Evolutionary conservation across 805 yeast species (phyloP), one percentile per base, ranked within the genome.

Genomic region (Candida vartiovaarae): DNA sequence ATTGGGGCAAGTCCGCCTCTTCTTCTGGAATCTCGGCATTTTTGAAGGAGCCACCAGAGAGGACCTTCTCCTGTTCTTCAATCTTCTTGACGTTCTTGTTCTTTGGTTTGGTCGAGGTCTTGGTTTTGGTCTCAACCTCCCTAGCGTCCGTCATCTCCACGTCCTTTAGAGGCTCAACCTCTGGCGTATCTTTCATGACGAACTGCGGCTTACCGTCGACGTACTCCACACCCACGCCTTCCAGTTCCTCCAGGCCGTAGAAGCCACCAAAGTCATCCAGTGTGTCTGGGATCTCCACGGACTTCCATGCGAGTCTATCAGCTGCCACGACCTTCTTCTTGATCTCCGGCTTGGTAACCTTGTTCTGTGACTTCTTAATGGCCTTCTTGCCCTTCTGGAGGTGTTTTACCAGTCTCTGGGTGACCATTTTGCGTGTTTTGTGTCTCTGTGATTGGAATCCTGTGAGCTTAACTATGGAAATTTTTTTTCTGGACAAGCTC

Each of bases 181-280:
- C 55, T 24, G 51, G 57, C 29, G 54, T 53, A 15, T 63, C 71
- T 31, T 59, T 68, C 8, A 71, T 71, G n/a, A 71, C 57, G 55
- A 82, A 84, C 42, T 75, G 75, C 0, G 83, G 80, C 40, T 70
- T 66, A 10, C 95, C 96, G 48, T 85, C 69, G 2, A 78, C 76
- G 43, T 80, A 71, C 47, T 84, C 78, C 6, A 91, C 90, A 55
- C 75, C 90, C 31, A 91, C 97, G 36, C 96, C 97, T 45, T 88
- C 96, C 40, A 93, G 73, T 60, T 91, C 98, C 61, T 91, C 99
- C 32, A 93, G 67, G 0, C 97, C 99, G 60, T 81, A 88, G 55
- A 90, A 83, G 0, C 96, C 96, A 51, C 85, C 90, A 57, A 84
- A 86, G 62, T 88, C 96, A 47, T 81, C 95, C 40, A 86, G 64